phyloP scores from a whole-genome alignment of 352 stramenopile species.

The Plasmopara muralis region DNA sequence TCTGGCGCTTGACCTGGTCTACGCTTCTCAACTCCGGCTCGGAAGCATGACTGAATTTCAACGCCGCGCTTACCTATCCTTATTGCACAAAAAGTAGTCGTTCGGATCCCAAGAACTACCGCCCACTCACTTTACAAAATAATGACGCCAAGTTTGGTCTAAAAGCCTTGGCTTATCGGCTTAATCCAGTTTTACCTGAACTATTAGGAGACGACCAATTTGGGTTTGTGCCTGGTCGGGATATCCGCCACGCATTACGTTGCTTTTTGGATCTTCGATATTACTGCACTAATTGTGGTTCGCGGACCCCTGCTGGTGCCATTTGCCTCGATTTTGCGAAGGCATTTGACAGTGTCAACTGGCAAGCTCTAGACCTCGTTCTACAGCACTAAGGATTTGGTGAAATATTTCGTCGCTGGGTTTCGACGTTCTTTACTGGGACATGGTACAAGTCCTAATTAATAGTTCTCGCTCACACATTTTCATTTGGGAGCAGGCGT shows the following conservation, averaged over 20 bases:
- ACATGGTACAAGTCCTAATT: conserved; percentile 3
- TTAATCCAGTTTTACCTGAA: background rate
- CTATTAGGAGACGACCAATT: background rate
- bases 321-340: conserved; percentile 7
- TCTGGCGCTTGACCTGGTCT: background rate
- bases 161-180: background rate
- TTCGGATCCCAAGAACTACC: background rate
- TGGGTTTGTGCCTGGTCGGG: background rate
- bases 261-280: background rate
- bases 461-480: background rate
- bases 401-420: background rate
- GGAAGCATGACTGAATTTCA: background rate
- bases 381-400: conserved; percentile 4
- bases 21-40: conserved; percentile 1
- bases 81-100: background rate
- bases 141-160: conserved; percentile 2
- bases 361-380: conserved; percentile 1
- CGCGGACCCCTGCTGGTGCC: background rate
- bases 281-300: background rate
- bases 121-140: background rate
- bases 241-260: background rate
- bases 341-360: conserved; percentile 9
- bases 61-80: background rate
- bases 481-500: background rate
- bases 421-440: background rate